Percentiles rank a stretch among this genome's conserved stretches.
phyloP scores from a whole-genome alignment of 1,284 basidiomycete species.

The Sporisorium scitamineum region DNA sequence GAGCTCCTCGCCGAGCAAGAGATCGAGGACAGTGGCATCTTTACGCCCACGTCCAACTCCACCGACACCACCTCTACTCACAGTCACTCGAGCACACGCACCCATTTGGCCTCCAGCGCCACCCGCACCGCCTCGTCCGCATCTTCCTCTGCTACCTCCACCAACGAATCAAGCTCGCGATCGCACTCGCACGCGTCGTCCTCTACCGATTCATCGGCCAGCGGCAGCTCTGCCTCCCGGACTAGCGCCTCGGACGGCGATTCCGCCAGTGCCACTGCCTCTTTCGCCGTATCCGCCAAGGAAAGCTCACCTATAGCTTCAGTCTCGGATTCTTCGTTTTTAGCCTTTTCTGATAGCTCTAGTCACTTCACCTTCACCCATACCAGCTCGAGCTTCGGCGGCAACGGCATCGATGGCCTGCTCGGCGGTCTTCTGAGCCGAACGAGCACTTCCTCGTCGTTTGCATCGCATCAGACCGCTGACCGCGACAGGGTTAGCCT shows the following conservation, averaged over 20 bases:
- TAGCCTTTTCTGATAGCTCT: neutral
- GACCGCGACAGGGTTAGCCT: neutral
- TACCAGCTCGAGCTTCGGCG: neutral
- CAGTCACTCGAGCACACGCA: slow-evolving; percentile 14
- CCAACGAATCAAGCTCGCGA: neutral
- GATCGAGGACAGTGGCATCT: slow-evolving; percentile 10
- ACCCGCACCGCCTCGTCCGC: slow-evolving; percentile 9
- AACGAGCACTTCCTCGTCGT: slow-evolving; percentile 11
- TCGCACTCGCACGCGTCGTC: neutral
- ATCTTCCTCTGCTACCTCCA: neutral
- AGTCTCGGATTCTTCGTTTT: neutral
- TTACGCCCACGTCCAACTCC: slow-evolving; percentile 11
- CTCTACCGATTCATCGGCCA: neutral
- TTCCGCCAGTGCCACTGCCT: neutral
- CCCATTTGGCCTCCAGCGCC: slow-evolving; percentile 5
- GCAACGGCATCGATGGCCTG: neutral
- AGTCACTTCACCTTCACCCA: neutral
- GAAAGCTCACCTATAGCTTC: neutral
- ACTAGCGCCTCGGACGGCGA: slow-evolving; percentile 1
- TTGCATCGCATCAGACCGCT: slow-evolving; percentile 8
- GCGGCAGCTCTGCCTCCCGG: neutral
- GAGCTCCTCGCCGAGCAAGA: slow-evolving; percentile 18
- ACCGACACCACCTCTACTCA: slow-evolving; percentile 18
- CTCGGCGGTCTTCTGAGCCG: slow-evolving; percentile 4
- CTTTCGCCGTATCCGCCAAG: neutral